These are phyloP conservation scores for Amylocarpus encephaloides DNA, from an alignment of 2,329 filamentous ascomycete genomes.

Conservation along the genomic window DNA sequence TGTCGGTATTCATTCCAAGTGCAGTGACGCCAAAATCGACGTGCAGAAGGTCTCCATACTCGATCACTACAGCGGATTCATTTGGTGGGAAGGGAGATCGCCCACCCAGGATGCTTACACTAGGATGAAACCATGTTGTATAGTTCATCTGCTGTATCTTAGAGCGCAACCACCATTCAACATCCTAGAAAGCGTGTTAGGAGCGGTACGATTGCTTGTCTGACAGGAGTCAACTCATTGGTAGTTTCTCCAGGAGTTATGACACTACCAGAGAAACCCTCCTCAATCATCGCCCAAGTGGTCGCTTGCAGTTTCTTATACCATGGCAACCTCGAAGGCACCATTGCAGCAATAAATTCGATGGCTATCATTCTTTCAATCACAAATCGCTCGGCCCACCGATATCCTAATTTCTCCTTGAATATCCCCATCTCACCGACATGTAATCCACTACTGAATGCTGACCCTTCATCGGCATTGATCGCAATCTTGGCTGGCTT, in stretches of 20 bases:
- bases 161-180: conserved; percentile 48
- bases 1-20: conserved; percentile 43
- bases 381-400: conserved; percentile 38
- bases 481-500: conserved; percentile 37
- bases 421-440: conserved; percentile 40
- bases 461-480: conserved; percentile 39
- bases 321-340: conserved; percentile 35
- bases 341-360: conserved; percentile 42
- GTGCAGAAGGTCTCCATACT: conserved; percentile 42
- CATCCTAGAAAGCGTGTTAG: conserved; percentile 29
- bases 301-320: conserved; percentile 43
- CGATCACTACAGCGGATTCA: conserved; percentile 26
- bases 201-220: too few relatives aligned
- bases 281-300: conserved; percentile 44
- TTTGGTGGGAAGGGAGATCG: conserved; percentile 12
- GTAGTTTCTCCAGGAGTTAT: conserved; percentile 40
- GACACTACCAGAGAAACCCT: conserved; percentile 39
- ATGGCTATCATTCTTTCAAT: conserved; percentile 40
- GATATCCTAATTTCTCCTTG: conserved; percentile 31
- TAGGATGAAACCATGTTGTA: conserved; percentile 47
- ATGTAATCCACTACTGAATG: conserved; percentile 43
- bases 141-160: conserved; percentile 43
- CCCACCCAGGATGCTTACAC: conserved; percentile 37
- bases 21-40: conserved; percentile 45
- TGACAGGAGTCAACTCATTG: conserved; percentile 23